A percentile compares a stretch with the other conserved stretches of the same genome.
These are phyloP conservation scores for Panicum virgatum DNA, from an alignment of 202 grass and related monocot genomes.

Conservation along the genomic window DNA sequence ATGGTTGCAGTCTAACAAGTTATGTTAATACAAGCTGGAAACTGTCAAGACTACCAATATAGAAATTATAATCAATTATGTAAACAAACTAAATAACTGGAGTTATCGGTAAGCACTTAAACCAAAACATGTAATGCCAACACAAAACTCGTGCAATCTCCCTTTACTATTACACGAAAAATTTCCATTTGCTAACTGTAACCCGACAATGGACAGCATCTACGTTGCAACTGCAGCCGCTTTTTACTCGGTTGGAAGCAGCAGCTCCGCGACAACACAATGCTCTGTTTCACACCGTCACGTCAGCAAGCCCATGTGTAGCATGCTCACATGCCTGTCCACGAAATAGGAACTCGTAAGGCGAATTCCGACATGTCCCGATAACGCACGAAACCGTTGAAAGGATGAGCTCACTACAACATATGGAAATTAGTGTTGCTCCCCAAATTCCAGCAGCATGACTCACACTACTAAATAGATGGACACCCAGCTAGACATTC, in stretches of 20 bases:
- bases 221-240: neutral
- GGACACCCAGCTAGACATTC: slow-evolving; percentile 13
- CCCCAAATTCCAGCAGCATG: neutral
- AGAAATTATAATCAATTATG: neutral
- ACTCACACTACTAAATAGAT: neutral
- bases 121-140: neutral
- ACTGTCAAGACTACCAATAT: neutral
- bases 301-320: neutral
- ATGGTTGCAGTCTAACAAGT: neutral
- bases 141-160: neutral
- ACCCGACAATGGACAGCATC: neutral
- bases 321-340: neutral
- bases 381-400: neutral
- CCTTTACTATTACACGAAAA: neutral
- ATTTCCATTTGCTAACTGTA: neutral
- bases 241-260: neutral
- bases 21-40: neutral
- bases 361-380: neutral
- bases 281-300: neutral
- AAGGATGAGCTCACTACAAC: neutral
- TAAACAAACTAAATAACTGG: neutral
- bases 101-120: neutral
- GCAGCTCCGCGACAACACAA: neutral
- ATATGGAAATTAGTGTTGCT: neutral
- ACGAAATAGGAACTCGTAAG: neutral